These are phyloP conservation scores for Lactarius tabidus DNA, from an alignment of 768 basidiomycete genomes.

Conservation along the genomic window DNA sequence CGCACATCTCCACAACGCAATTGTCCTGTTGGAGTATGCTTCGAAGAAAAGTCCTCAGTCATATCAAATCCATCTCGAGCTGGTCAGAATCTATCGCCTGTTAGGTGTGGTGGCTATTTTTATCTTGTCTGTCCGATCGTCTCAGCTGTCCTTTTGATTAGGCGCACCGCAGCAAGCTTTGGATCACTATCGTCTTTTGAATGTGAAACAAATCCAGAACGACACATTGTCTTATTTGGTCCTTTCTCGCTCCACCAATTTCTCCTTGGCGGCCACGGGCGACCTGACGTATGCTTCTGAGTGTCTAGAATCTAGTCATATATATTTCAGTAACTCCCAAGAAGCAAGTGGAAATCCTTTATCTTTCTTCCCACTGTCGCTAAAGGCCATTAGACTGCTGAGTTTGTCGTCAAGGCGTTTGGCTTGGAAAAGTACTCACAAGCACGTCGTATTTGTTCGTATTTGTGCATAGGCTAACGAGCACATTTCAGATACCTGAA, in stretches of 20 bases:
- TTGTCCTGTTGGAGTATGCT: conserved; percentile 66
- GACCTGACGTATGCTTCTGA: conserved; percentile 74
- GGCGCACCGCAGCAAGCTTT: conserved; percentile 70
- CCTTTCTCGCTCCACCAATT: conserved; percentile 71
- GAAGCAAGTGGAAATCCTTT: conserved; percentile 45
- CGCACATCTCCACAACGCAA: conserved; percentile 59
- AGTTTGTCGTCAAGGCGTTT: conserved; percentile 78
- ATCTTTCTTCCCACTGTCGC: conserved; percentile 1
- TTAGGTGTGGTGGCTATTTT: conserved; percentile 47
- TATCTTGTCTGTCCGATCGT: conserved; percentile 1
- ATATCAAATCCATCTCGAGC: conserved; percentile 70
- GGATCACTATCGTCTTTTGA: conserved; percentile 75
- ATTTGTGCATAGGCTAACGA: background rate
- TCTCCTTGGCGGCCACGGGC: conserved; percentile 70
- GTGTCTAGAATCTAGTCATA: conserved; percentile 74
- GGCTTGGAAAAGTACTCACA: conserved; percentile 79
- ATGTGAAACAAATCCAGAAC: conserved; percentile 80
- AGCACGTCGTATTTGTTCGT: conserved; percentile 35
- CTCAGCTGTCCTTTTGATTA: conserved; percentile 31
- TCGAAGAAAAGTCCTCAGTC: conserved; percentile 69
- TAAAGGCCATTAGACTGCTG: conserved; percentile 53
- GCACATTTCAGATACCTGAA: conserved; percentile 62
- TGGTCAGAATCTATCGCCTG: conserved; percentile 78
- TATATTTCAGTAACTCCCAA: conserved; percentile 74
- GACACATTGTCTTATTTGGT: conserved; percentile 87